These are phyloP conservation scores for Camellia granthamiana DNA, from an alignment of 148 eudicot species.

Conservation along the genomic window DNA sequence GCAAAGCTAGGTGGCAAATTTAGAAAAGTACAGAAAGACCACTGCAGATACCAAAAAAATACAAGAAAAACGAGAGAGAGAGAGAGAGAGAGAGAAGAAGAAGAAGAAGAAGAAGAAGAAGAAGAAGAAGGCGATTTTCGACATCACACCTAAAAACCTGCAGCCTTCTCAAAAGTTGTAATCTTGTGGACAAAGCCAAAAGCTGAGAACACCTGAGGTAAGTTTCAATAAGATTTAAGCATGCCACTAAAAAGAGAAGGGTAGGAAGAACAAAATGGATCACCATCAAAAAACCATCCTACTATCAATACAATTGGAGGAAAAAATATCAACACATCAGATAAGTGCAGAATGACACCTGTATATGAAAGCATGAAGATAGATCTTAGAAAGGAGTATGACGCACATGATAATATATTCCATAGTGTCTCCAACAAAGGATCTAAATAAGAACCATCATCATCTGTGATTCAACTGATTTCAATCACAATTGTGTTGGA, in stretches of 20 bases:
- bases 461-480: slow-evolving; percentile 44
- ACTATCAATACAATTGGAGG: not conserved
- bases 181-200: slow-evolving; percentile 91
- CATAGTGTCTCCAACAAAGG: slow-evolving; percentile 55
- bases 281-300: not conserved
- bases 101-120: too few species aligned
- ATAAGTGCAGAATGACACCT: slow-evolving; percentile 59
- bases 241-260: not conserved
- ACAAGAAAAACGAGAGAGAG: too few species aligned
- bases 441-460: slow-evolving; percentile 50
- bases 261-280: not conserved
- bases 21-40: not conserved
- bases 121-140: not conserved
- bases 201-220: slow-evolving; percentile 65
- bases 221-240: slow-evolving; percentile 3
- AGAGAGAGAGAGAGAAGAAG: not conserved
- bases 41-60: not conserved
- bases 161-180: slow-evolving; percentile 86
- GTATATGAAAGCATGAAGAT: slow-evolving; percentile 43
- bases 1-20: not conserved
- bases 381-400: slow-evolving; percentile 39
- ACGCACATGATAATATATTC: slow-evolving; percentile 45
- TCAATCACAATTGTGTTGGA: slow-evolving; percentile 24
- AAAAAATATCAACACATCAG: slow-evolving; percentile 33
- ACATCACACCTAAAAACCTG: slow-evolving; percentile 73